Evolutionary conservation across 169 alveolate genomes (phyloP).

Genomic region (Eimeria falciformis): DNA sequence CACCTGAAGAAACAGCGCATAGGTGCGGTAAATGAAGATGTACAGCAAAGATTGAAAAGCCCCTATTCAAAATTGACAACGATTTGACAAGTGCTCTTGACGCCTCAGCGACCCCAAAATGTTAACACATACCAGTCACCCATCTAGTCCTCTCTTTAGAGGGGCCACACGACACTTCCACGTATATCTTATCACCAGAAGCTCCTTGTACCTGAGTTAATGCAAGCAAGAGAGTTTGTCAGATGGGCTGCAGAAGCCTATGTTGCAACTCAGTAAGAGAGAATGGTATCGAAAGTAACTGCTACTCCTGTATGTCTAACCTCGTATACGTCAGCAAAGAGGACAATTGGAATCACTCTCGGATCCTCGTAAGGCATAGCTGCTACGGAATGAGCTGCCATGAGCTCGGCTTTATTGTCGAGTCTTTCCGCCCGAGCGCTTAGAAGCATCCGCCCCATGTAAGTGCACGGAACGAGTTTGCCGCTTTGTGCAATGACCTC

Average conservation of each 20-base stretch:
- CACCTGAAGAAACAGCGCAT: conserved; percentile 23
- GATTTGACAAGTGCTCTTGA: too few species aligned
- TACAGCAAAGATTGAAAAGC: background rate
- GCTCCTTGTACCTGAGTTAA: conserved; percentile 73
- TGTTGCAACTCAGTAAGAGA: too few species aligned
- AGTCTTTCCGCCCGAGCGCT: conserved; percentile 91
- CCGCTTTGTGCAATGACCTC: conserved; percentile 73
- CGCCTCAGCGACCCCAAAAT: background rate
- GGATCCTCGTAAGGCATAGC: conserved; percentile 91
- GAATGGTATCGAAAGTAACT: too few species aligned
- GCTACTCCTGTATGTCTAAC: conserved; percentile 77
- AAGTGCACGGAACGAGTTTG: conserved; percentile 82
- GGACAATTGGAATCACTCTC: conserved; percentile 85
- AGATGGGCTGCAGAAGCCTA: too few species aligned
- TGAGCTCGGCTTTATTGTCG: conserved; percentile 86
- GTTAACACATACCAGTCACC: conserved; percentile 75
- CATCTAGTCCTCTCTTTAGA: conserved; percentile 86
- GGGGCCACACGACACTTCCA: conserved; percentile 91
- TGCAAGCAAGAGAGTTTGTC: too few species aligned
- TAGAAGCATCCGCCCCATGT: conserved; percentile 91
- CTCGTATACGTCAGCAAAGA: conserved; percentile 90
- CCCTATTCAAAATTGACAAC: background rate
- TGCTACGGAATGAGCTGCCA: conserved; percentile 90
- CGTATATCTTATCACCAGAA: conserved; percentile 81
- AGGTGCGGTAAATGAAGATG: background rate